Percentiles rank a stretch among this genome's conserved stretches.
phyloP scores from a whole-genome alignment of 768 basidiomycete genomes.

The Boletus rubescentipes region DNA sequence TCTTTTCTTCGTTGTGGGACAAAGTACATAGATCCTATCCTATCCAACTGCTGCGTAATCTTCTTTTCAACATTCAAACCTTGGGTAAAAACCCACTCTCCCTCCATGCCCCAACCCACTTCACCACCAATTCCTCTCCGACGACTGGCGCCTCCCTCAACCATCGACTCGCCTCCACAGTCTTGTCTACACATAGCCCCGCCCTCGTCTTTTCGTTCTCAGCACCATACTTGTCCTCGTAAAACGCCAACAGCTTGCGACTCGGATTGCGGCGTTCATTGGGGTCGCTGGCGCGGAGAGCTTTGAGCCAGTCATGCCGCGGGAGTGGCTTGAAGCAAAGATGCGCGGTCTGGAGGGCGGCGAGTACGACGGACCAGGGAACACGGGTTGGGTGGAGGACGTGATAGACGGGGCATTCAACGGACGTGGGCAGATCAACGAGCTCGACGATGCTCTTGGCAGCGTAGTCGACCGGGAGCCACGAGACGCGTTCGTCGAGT shows the following conservation, averaged over 20 bases:
- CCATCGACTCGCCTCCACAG: slow-evolving; percentile 15
- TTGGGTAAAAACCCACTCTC: slow-evolving; percentile 36
- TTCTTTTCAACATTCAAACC: background rate
- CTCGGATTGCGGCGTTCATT: slow-evolving; percentile 25
- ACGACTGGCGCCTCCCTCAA: slow-evolving; percentile 16
- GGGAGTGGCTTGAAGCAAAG: slow-evolving; percentile 28
- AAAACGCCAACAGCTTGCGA: slow-evolving; percentile 25
- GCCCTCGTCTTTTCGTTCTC: slow-evolving; percentile 6
- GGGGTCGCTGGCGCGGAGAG: slow-evolving; percentile 20
- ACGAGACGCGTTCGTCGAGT: slow-evolving; percentile 36
- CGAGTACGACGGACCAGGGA: slow-evolving; percentile 42
- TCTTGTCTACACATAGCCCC: slow-evolving; percentile 9
- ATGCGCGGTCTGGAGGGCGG: slow-evolving; percentile 36
- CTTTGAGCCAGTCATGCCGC: slow-evolving; percentile 24
- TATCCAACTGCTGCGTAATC: background rate
- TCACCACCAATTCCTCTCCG: slow-evolving; percentile 34
- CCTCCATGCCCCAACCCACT: slow-evolving; percentile 45
- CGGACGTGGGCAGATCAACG: slow-evolving; percentile 16
- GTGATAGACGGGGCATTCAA: slow-evolving; percentile 23
- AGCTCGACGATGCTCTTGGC: slow-evolving; percentile 49
- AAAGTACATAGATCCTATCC: background rate
- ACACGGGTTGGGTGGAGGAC: slow-evolving; percentile 16
- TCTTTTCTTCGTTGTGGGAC: too few relatives aligned
- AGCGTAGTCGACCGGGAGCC: slow-evolving; percentile 56
- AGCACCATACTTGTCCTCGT: slow-evolving; percentile 26